Conservation (phyloP, 139 green algal species). For the Monoraphidium neglectum region DNA sequence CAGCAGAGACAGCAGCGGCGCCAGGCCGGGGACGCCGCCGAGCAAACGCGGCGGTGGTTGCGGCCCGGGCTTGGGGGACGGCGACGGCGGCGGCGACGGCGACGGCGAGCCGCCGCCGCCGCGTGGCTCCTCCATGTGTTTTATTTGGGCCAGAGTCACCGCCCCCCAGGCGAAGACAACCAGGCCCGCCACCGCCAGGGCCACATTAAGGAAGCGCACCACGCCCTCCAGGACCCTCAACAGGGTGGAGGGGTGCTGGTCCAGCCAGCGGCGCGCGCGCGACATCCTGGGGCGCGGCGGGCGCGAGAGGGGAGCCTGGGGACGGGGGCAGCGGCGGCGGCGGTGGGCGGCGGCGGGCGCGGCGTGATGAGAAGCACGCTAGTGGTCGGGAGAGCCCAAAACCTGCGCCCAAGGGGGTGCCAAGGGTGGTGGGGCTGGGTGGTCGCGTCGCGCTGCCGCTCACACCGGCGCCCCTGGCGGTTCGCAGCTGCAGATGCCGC, state of each 20-base stretch:
- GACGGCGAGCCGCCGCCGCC: neutral
- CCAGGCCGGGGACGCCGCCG: neutral
- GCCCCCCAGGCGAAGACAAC: constrained; percentile 1
- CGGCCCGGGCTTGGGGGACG: too few relatives aligned
- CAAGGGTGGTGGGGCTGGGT: too few relatives aligned
- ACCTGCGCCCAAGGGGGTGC: too few relatives aligned
- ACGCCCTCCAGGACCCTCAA: neutral
- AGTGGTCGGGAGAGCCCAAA: too few relatives aligned
- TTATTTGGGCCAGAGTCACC: constrained; percentile 7
- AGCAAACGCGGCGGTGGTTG: too few relatives aligned
- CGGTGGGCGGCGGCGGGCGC: too few relatives aligned
- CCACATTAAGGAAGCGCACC: constrained; percentile 13
- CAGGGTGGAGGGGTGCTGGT: constrained; percentile 6
- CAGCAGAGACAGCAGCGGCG: neutral
- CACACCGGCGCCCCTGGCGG: too few relatives aligned
- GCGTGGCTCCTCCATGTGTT: neutral
- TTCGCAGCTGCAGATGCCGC: too few relatives aligned
- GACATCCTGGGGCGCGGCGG: neutral
- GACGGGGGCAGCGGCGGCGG: too few relatives aligned
- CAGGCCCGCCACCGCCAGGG: constrained; percentile 1
- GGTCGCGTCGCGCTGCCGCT: too few relatives aligned
- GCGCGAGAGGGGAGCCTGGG: too few relatives aligned
- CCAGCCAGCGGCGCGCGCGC: constrained; percentile 7
- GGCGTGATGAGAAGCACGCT: too few relatives aligned
- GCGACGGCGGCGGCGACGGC: neutral